phyloP scores from a whole-genome alignment of 2,329 filamentous ascomycete species.

The Phialophora chinensis region DNA sequence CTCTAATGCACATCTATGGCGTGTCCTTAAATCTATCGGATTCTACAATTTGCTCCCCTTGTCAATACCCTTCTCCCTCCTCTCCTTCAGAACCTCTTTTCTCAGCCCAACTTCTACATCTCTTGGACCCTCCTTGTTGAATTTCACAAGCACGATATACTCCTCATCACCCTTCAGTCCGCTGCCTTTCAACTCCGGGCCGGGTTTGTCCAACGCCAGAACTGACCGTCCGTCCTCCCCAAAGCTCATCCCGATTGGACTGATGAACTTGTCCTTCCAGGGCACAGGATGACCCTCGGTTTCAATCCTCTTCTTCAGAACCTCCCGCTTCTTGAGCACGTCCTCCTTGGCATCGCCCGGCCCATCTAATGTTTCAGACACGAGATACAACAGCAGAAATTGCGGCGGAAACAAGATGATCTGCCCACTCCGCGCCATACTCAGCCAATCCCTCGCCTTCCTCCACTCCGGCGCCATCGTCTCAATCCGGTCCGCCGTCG shows the following conservation, averaged over 20 bases:
- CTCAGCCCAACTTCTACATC: slow-evolving; percentile 59
- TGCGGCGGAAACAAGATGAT: slow-evolving; percentile 93
- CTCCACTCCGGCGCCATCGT: slow-evolving; percentile 81
- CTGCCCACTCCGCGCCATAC: slow-evolving; percentile 64
- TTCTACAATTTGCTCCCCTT: slow-evolving; percentile 24
- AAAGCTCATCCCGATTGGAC: slow-evolving; percentile 48
- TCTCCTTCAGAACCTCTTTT: slow-evolving; percentile 54
- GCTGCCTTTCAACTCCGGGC: slow-evolving; percentile 59
- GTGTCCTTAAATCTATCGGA: not conserved
- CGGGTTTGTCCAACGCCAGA: slow-evolving; percentile 60
- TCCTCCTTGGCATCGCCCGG: slow-evolving; percentile 21
- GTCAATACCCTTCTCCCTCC: slow-evolving; percentile 37
- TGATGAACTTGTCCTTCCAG: slow-evolving; percentile 57
- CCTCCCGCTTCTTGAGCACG: slow-evolving; percentile 48
- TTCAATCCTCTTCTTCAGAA: slow-evolving; percentile 55
- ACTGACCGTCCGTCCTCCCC: slow-evolving; percentile 57
- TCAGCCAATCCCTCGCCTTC: slow-evolving; percentile 71
- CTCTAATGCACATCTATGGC: slow-evolving; percentile 1
- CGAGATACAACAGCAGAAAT: slow-evolving; percentile 64
- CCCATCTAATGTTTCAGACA: slow-evolving; percentile 50
- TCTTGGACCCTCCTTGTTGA: slow-evolving; percentile 62
- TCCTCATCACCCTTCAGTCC: slow-evolving; percentile 59
- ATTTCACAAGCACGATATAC: slow-evolving; percentile 63
- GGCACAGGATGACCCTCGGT: slow-evolving; percentile 45
- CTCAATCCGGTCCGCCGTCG: slow-evolving; percentile 71